Percentiles rank a stretch among this genome's conserved stretches.
These are phyloP conservation scores for Leishmania braziliensis DNA, from an alignment of 208 protist genomes.

Conservation along the genomic window DNA sequence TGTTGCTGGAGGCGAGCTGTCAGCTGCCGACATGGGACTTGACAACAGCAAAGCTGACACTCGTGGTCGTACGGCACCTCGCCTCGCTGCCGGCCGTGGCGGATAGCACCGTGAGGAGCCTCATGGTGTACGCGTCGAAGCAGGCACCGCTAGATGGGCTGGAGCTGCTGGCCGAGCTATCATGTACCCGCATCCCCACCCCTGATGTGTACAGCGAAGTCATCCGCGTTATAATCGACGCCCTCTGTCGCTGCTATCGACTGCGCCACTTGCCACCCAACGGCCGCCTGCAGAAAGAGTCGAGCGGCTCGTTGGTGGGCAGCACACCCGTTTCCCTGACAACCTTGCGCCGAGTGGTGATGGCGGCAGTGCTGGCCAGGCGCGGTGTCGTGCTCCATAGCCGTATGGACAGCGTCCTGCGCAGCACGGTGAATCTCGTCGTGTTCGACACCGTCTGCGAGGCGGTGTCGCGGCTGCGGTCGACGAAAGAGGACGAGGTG, in stretches of 20 bases:
- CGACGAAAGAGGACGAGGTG: conserved; percentile 51
- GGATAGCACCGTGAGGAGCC: conserved; percentile 54
- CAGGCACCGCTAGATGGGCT: conserved; percentile 66
- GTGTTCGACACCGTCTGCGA: conserved; percentile 89
- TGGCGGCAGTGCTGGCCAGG: conserved; percentile 32
- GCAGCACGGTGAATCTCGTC: conserved; percentile 82
- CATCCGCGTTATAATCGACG: conserved; percentile 57
- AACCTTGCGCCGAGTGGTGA: conserved; percentile 55
- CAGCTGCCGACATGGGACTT: conserved; percentile 61
- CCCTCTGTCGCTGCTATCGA: conserved; percentile 66
- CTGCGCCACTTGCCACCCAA: conserved; percentile 86
- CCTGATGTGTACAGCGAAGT: conserved; percentile 70
- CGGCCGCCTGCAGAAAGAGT: conserved; percentile 56
- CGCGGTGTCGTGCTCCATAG: neutral
- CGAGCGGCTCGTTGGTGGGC: conserved; percentile 21
- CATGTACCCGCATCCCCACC: conserved; percentile 72
- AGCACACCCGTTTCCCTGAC: conserved; percentile 15
- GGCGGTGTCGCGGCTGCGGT: conserved; percentile 68
- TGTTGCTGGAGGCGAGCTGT: conserved; percentile 62
- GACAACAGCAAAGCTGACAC: conserved; percentile 56
- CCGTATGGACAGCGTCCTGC: conserved; percentile 77
- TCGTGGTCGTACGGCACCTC: conserved; percentile 83
- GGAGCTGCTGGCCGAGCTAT: conserved; percentile 77
- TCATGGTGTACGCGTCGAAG: conserved; percentile 57
- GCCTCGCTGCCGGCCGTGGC: conserved; percentile 58